phyloP scores from a whole-genome alignment of 1,284 basidiomycete genomes.

The Ustilago esculenta region DNA sequence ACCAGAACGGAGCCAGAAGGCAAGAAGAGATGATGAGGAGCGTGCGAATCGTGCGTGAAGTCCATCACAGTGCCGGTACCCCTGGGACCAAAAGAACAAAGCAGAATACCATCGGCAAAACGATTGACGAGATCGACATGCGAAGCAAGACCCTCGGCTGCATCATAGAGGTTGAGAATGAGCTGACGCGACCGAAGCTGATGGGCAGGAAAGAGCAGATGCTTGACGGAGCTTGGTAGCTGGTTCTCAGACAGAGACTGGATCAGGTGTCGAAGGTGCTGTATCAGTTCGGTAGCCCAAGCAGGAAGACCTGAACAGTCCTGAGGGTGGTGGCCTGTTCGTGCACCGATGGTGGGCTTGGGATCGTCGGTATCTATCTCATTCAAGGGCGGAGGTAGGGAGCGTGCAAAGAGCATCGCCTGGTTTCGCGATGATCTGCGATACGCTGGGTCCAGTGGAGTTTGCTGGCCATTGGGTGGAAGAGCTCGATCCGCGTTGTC shows the following conservation, averaged over 20 bases:
- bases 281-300: slow-evolving; percentile 31
- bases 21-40: slow-evolving; percentile 62
- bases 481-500: not conserved
- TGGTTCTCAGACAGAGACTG: not conserved
- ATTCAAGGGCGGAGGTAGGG: not conserved
- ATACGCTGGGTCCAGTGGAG: not conserved
- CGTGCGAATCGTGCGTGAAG: slow-evolving; percentile 22
- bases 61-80: slow-evolving; percentile 51
- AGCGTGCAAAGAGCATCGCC: slow-evolving; percentile 47
- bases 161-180: slow-evolving; percentile 70
- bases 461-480: not conserved
- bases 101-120: slow-evolving; percentile 66
- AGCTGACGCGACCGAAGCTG: slow-evolving; percentile 61
- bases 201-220: slow-evolving; percentile 18
- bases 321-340: not conserved
- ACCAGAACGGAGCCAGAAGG: slow-evolving; percentile 68
- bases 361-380: not conserved
- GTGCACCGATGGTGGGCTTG: not conserved
- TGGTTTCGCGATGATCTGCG: slow-evolving; percentile 24
- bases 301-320: slow-evolving; percentile 28
- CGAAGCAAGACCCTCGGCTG: slow-evolving; percentile 68
- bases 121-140: slow-evolving; percentile 69
- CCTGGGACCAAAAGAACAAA: slow-evolving; percentile 48
- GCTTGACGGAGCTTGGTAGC: slow-evolving; percentile 1
- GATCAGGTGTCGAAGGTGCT: slow-evolving; percentile 10